Base-by-base conservation (phyloP, 2,329 filamentous ascomycete species). In the Westerdykella aurantiaca region DNA sequence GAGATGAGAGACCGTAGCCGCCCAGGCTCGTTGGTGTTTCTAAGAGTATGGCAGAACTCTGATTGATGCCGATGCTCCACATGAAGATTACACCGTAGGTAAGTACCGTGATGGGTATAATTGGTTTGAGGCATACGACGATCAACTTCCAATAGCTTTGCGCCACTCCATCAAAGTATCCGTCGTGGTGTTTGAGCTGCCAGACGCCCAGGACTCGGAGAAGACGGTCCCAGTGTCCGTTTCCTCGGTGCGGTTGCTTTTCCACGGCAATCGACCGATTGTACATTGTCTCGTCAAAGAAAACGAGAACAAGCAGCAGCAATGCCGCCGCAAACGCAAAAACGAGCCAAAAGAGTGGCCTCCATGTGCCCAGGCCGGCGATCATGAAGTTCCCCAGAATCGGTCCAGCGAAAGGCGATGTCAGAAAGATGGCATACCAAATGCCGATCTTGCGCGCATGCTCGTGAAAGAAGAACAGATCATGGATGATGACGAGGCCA, bases 201-300 rank as follows among this genome's bases (percentile, higher is more conserved):
- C 43, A 46, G 7, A 46, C 10, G 9, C 43, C 43, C 10, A 46
- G 12, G 3, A 42, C 39, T 12, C 43, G 39, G 12, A 35, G 17
- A 23, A 42, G 34, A 13, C 44, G 29, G 2, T 16, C 38, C 34
- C 10, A 11, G 10, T 13, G 18, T 17, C 34, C 34, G 9, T 16
- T 16, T 17, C 10, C 16, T 10, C 34, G 10, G 10, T 16, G 9
- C 10, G 34, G 34, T 16, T 37, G 34, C 9, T 11, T 37, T 9
- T 37, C 34, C 12, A 12, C 31, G 37, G 11, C 31, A 31, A 34
- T 11, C 29, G 11, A 34, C 25, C 29, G 39, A 33, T 14, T 29
- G 4, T 18, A 38, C n/a, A 5, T 42, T 18, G 45, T 25, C 25
- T 47, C 45, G 12, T 47, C 31, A n/a, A 33, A 33, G 31, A 33